Evolutionary conservation across 169 alveolate species (phyloP), one percentile per base, ranked within the genome.

Genomic region (Cryptosporidium viatorum): DNA sequence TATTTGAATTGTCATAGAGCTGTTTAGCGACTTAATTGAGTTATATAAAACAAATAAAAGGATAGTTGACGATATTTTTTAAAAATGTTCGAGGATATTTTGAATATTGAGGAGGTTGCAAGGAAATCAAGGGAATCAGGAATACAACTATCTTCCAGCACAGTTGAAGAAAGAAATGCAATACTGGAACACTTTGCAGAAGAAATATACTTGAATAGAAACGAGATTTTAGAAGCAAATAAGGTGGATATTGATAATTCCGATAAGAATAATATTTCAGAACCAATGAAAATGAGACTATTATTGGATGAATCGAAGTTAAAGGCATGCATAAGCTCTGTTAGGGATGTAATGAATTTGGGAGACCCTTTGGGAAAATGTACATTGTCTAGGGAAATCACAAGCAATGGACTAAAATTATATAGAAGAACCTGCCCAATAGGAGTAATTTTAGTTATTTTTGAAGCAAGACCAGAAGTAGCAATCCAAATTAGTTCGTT

Each of bases 391-490:
- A 74, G 69, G 31, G 87, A 86, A 69, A 86, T 86, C 48, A 86
- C 92, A 58, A 84, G 86, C 29, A 85, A 86, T 68, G 93, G 93
- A 9, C 91, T 93, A 29, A 45, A 91, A 21, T 65, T 93, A 29
- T 93, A 84, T 67, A 85, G 93, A 37, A 84, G 85, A 55, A 84
- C 95, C 0, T 91, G 93, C 45, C 93, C 95, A 3, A 85, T 93
- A 14, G 95, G 95, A 31, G 95, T 85, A 1, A 48, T 93, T 55
- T 80, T 85, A 41, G 85, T 93, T 67, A 93, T 93, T 8, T 93
- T 91, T 85, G 95, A 93, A 52, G 93, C 94, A 2, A 86, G 95
- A 12, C 95, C 95, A 2, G 95, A 93, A 69, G 95, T 93, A 0
- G 93, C 86, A 6, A 92, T 93, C 39, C 95, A 93, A 71, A 91